Evolutionary conservation across 2,329 filamentous ascomycete genomes (phyloP), one percentile per base, ranked within the genome.

Genomic region (Phaeophleospora eucalypticola): DNA sequence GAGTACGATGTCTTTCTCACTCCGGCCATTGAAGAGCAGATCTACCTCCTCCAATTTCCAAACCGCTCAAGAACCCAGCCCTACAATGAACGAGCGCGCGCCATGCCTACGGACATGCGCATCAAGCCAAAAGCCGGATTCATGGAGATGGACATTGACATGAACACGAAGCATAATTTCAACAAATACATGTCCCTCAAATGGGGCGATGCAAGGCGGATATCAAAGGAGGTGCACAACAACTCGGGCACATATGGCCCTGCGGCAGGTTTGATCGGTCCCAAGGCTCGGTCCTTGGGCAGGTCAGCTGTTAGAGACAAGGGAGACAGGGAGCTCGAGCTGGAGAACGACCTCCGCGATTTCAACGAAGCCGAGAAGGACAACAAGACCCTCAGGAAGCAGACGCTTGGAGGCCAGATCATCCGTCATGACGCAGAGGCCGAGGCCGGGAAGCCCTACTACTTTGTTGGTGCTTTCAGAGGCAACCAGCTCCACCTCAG

Each of bases 391-490:
- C 71, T 96, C 63, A 77, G 82, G 41, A 86, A 82, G 49, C 89
- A 95, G 72, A 95, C 89, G 0, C 75, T 95, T 17, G 90, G 89
- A 37, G 93, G 93, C 0, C 84, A 91, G 65, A 83, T 88, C 51
- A 76, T 83, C 8, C 48, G 57, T 10, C 78, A 82, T 34, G 75
- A 83, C 3, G 81, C 83, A 51, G 78, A 81, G 34, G 74, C 82
- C 2, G 81, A 83, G 54, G 80, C 84, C 54, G 84, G 85, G 17
- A 84, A 88, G 56, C 80, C 81, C 7, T 72, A 76, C 56, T 95
- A 95, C 71, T 94, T 96, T 83, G 78, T 96, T 41, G 93, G 89
- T 20, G 85, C 89, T n/a, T 96, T 97, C 65, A 81, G 85, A 64
- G 84, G 84, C 42, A 87, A 87, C 58, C 83, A 94, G 63, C 74